Base-by-base conservation (phyloP, 257 asterid species). In the Salvia miltiorrhiza region DNA sequence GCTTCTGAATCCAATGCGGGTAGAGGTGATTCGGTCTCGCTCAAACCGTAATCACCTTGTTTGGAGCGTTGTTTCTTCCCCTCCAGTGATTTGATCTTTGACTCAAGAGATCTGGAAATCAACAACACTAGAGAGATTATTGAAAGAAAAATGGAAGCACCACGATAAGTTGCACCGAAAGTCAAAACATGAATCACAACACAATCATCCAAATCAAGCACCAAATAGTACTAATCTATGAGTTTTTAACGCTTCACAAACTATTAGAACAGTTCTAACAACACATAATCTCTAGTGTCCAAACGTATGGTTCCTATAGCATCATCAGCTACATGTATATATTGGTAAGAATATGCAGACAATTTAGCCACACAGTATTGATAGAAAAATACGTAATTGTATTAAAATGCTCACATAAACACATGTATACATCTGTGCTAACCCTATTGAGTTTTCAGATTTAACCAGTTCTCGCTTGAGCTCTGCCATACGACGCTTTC, bases 371-470 rank as follows among this genome's bases (percentile, higher is more conserved):
- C 16, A 19, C 32, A 23, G 4, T 54, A 58, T 44, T 4, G 50
- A 65, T 13, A 50, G 50, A 66, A 12, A 40, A 16, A 24, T 10
- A 47, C n/a, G 23, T 20, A 39, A 53, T 66, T 21, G 60, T 54
- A 45, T 41, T 57, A 28, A n/a, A 40, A 56, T 53, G 72, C 77
- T 64, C 65, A 73, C 55, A 39, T 62, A 73, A 54, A 69, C 24
- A 61, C 59, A 65, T 16, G 43, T 48, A 53, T 56, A 61, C 49
- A 72, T 76, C 43, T 28, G 68, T 70, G 85, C 93, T 74, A 70
- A 90, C 98, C 96, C 94, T 67, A 93, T 93, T 30, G 96, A 86
- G 72, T 80, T 87, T 68, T 84, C 97, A 52, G 92, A 88, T 85
- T 73, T 86, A 66, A 81, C 90, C 71, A 93, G 80, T 67, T 84